These are phyloP conservation scores for Larix kaempferi DNA, from an alignment of 75 land plant genomes.

Conservation along the genomic window DNA sequence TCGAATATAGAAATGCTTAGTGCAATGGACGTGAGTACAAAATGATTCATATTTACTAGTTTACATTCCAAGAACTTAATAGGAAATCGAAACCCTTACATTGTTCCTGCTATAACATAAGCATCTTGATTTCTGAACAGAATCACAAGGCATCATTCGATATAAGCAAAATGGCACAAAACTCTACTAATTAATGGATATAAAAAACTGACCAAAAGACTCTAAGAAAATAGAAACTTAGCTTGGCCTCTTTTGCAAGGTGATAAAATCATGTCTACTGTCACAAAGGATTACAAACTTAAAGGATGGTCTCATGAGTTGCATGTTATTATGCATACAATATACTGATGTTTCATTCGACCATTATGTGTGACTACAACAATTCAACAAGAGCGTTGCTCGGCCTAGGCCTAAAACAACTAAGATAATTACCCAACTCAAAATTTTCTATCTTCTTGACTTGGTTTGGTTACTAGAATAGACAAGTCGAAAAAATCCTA, in stretches of 20 bases:
- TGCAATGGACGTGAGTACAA: background rate
- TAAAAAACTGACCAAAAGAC: background rate
- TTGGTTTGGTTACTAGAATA: background rate
- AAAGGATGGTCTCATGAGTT: background rate
- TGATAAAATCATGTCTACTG: background rate
- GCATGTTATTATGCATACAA: background rate
- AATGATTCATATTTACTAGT: background rate
- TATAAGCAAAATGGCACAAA: background rate
- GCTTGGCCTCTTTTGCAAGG: constrained; percentile 4
- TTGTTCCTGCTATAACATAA: background rate
- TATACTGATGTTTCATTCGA: background rate
- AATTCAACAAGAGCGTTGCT: background rate
- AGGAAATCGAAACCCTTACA: background rate
- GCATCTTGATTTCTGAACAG: background rate
- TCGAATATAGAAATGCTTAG: background rate
- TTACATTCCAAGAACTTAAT: background rate
- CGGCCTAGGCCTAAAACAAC: background rate
- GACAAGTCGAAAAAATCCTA: too few species aligned
- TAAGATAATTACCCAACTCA: background rate
- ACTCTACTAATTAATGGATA: background rate
- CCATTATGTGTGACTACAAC: too few species aligned
- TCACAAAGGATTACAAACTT: background rate
- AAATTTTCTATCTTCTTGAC: background rate
- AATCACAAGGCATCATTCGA: background rate
- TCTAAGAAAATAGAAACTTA: background rate